Base-by-base conservation (phyloP, 2,329 filamentous ascomycete species). In the Celoporthe dispersa region DNA sequence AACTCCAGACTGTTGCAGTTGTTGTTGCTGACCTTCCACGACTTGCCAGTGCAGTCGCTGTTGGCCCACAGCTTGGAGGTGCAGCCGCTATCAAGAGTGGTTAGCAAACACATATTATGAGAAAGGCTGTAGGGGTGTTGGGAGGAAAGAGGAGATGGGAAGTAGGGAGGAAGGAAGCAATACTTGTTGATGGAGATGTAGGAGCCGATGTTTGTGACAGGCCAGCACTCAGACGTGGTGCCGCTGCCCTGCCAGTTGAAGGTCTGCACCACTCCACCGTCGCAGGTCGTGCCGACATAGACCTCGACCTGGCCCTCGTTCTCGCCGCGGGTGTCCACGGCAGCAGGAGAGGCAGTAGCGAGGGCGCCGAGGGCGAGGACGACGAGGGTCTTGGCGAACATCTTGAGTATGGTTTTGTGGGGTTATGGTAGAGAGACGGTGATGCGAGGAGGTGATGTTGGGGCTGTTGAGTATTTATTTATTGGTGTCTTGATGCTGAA, bases 171-270 rank as follows among this genome's bases (percentile, higher is more conserved):
- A 9, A 28, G 48, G 14, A 28, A 28, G 25, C n/a, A n/a, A 55
- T 55, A 28, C 51, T 55, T 55, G 51, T 55, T 55, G n/a, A 55
- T 55, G n/a, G 51, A 28, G 4, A 25, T 25, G 51, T 28, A 28
- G 11, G 51, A 28, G 22, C 51, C 51, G 9, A 55, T 28, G 51
- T 55, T 28, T 11, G 51, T 5, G n/a, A 28, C 51, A 28, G 51
- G 25, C 51, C 51, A 55, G 51, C 51, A 55, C 51, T 55, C n/a
- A 12, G 25, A 28, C 9, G 9, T 25, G 51, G 25, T 55, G 25
- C 51, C 51, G 25, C 51, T 55, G n/a, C 25, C 51, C 51, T 55
- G 51, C 51, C 51, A 55, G 25, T 7, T 55, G 51, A 55, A 55
- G 51, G n/a, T 55, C 51, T 25, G 25, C n/a, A 55, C 51, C 51